phyloP scores from a whole-genome alignment of 352 stramenopile species.

The Pythium dissimile region DNA sequence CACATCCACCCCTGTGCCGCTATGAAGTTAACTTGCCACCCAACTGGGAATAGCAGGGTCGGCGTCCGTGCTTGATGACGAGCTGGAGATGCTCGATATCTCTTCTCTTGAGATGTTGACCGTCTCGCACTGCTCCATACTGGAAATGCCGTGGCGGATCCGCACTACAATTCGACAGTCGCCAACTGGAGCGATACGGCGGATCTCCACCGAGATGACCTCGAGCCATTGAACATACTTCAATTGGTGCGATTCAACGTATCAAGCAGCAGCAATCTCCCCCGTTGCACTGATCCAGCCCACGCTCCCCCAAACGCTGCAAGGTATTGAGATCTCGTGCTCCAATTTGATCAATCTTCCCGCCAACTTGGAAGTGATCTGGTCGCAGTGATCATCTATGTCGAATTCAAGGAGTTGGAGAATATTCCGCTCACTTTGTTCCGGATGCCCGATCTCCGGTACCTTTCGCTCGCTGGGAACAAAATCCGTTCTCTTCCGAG shows the following conservation, averaged over 20 bases:
- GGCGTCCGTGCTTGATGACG: background rate
- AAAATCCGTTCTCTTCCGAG: background rate
- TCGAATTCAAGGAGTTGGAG: slow-evolving; percentile 8
- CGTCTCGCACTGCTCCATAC: background rate
- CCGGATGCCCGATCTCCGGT: background rate
- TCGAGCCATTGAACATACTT: background rate
- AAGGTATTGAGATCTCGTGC: slow-evolving; percentile 11
- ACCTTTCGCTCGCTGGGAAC: slow-evolving; percentile 13
- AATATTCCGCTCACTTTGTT: background rate
- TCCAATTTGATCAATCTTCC: slow-evolving; percentile 8
- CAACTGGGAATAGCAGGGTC: background rate
- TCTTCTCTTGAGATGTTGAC: background rate
- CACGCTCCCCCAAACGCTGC: background rate
- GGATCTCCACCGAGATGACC: background rate
- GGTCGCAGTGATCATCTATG: slow-evolving; percentile 1
- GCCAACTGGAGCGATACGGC: background rate
- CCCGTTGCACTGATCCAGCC: background rate
- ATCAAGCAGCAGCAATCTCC: background rate
- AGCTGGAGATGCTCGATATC: background rate
- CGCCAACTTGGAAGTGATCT: background rate
- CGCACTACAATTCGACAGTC: slow-evolving; percentile 17
- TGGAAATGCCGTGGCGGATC: slow-evolving; percentile 1
- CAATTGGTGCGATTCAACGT: slow-evolving; percentile 6
- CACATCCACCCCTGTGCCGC: slow-evolving; percentile 2
- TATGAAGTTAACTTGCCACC: slow-evolving; percentile 6